phyloP scores from a whole-genome alignment of 2,329 filamentous ascomycete species.

The Hirsutella rhossiliensis region DNA sequence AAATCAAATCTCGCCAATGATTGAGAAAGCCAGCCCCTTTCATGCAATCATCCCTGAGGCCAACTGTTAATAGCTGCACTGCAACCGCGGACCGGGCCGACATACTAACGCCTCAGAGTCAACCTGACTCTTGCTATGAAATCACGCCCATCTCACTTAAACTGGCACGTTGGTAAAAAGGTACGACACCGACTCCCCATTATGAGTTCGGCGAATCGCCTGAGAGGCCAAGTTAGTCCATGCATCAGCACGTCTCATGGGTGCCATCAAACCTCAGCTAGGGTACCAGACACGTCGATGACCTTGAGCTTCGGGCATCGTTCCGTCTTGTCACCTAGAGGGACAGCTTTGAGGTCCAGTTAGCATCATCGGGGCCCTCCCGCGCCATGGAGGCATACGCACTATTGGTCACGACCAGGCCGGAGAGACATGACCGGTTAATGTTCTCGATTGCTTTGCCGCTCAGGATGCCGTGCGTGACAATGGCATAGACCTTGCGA shows the following conservation, averaged over 20 bases:
- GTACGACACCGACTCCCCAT: constrained; percentile 53
- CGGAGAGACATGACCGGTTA: constrained; percentile 64
- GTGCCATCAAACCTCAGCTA: constrained; percentile 40
- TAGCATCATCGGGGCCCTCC: constrained; percentile 7
- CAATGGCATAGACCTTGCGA: constrained; percentile 81
- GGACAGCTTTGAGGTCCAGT: constrained; percentile 19
- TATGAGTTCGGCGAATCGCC: constrained; percentile 57
- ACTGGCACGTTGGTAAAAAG: constrained; percentile 55
- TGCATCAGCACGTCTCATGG: background rate
- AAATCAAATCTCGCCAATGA: too few species aligned
- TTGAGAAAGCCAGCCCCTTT: too few species aligned
- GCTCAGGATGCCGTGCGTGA: constrained; percentile 85
- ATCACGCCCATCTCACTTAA: constrained; percentile 9
- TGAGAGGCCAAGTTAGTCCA: constrained; percentile 17
- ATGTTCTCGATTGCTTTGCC: constrained; percentile 80
- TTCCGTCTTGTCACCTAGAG: constrained; percentile 64
- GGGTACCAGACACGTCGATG: constrained; percentile 81
- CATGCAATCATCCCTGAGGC: too few species aligned
- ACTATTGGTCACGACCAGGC: constrained; percentile 82
- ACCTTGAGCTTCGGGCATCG: constrained; percentile 71
- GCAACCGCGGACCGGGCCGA: background rate
- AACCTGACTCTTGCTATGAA: background rate
- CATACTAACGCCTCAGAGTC: background rate
- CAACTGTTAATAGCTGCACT: too few species aligned
- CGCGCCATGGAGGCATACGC: constrained; percentile 8